These are phyloP conservation scores for Kodamaea sp. DNA, from an alignment of 1,139 yeast species.

Conservation along the genomic window DNA sequence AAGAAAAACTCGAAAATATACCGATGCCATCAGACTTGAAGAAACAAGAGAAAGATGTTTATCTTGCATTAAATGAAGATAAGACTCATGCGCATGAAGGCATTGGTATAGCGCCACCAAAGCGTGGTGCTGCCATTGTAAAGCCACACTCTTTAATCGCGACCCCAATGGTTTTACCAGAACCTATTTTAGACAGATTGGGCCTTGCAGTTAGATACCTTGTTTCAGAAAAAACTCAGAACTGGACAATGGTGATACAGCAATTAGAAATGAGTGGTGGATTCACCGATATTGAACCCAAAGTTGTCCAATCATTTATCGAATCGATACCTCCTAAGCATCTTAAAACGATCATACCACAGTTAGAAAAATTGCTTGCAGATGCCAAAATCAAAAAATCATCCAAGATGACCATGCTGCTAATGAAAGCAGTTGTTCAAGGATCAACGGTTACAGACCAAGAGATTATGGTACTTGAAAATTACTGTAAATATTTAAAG, in stretches of 20 bases:
- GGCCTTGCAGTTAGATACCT: conserved; percentile 48
- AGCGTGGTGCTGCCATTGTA: conserved; percentile 1
- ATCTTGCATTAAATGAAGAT: conserved; percentile 5
- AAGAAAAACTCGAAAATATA: conserved; percentile 14
- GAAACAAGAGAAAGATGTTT: conserved; percentile 15
- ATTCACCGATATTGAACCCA: conserved; percentile 31
- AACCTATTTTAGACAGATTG: conserved; percentile 37
- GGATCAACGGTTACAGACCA: conserved; percentile 23
- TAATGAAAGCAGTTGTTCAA: conserved; percentile 41
- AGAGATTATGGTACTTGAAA: conserved; percentile 24
- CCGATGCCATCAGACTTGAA: conserved; percentile 23
- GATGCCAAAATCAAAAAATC: conserved; percentile 34
- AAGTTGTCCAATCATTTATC: conserved; percentile 42
- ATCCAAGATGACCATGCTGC: conserved; percentile 36
- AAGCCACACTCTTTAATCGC: conserved; percentile 12
- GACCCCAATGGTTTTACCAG: conserved; percentile 36
- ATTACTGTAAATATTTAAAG: conserved; percentile 14
- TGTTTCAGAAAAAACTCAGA: conserved; percentile 41
- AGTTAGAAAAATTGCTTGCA: conserved; percentile 28
- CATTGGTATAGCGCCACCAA: conserved; percentile 1
- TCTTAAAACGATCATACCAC: conserved; percentile 32
- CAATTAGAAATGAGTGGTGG: conserved; percentile 43
- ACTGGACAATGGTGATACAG: conserved; percentile 55
- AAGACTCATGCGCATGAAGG: conserved; percentile 1
- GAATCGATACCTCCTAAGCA: conserved; percentile 41